Evolutionary conservation across 2,329 filamentous ascomycete genomes (phyloP).

Genomic region (Fusarium coicis): DNA sequence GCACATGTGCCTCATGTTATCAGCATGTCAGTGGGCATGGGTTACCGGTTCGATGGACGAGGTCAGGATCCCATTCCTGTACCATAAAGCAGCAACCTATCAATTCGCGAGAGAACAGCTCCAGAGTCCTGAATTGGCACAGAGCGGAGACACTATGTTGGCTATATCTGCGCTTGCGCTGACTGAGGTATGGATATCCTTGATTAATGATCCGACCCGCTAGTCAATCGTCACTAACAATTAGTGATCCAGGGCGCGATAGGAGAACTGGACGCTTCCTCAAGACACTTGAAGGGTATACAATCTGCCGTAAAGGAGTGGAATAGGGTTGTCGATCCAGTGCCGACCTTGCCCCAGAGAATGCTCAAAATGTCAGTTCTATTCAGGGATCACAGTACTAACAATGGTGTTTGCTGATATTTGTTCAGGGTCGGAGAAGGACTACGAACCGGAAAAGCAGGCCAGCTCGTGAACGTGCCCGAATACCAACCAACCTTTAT

Average conservation of each 20-base stretch:
- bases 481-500: slow-evolving; percentile 59
- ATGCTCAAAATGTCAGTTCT: slow-evolving; percentile 50
- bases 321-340: slow-evolving; percentile 27
- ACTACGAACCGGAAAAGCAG: slow-evolving; percentile 53
- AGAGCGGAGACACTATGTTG: slow-evolving; percentile 56
- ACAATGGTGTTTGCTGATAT: slow-evolving; percentile 18
- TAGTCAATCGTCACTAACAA: slow-evolving; percentile 15
- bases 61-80: slow-evolving; percentile 57
- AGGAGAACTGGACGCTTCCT: slow-evolving; percentile 56
- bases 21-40: slow-evolving; percentile 59
- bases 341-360: slow-evolving; percentile 52
- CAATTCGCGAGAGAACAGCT: slow-evolving; percentile 58
- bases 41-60: slow-evolving; percentile 57
- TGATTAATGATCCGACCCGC: background rate
- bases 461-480: slow-evolving; percentile 53
- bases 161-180: slow-evolving; percentile 57
- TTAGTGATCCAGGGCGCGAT: slow-evolving; percentile 51
- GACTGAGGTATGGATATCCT: slow-evolving; percentile 51
- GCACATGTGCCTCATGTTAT: slow-evolving; percentile 57
- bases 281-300: slow-evolving; percentile 55
- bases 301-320: slow-evolving; percentile 44
- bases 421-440: slow-evolving; percentile 53
- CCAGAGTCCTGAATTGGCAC: slow-evolving; percentile 50
- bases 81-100: slow-evolving; percentile 59
- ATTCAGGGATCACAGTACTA: background rate